These are phyloP conservation scores for Monosporascus cannonballus DNA, from an alignment of 2,329 filamentous ascomycete species.

Conservation along the genomic window DNA sequence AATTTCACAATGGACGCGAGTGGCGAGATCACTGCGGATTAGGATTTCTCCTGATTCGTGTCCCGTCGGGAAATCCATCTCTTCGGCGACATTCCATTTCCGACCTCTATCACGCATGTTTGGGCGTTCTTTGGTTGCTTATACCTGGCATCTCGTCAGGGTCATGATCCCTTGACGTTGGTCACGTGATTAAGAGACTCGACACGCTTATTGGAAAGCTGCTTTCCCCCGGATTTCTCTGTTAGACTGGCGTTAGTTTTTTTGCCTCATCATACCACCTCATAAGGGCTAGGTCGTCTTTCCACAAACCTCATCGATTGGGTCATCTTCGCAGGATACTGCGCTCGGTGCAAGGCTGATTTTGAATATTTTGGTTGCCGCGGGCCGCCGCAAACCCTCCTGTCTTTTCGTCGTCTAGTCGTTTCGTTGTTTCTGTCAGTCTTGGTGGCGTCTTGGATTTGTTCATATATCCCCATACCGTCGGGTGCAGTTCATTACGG, in stretches of 20 bases:
- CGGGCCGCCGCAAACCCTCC: not conserved
- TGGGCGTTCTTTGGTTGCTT: constrained; percentile 26
- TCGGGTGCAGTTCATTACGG: not conserved
- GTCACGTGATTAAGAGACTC: constrained; percentile 18
- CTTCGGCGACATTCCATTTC: not conserved
- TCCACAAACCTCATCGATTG: not conserved
- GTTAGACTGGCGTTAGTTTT: not conserved
- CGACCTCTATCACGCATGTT: constrained; percentile 22
- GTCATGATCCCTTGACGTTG: constrained; percentile 17
- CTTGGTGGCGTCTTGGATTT: not conserved
- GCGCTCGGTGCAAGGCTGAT: not conserved
- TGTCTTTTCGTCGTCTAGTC: not conserved
- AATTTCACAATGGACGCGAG: constrained; percentile 48
- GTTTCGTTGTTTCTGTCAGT: not conserved
- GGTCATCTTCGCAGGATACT: not conserved
- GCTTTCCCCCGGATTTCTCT: constrained; percentile 1
- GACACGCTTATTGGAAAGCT: constrained; percentile 21
- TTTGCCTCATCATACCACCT: not conserved
- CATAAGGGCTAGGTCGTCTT: not conserved
- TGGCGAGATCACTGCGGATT: constrained; percentile 54
- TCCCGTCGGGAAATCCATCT: constrained; percentile 9
- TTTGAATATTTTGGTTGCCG: not conserved
- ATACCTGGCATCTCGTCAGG: constrained; percentile 24
- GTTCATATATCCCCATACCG: not conserved
- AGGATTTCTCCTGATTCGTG: constrained; percentile 14